phyloP scores from a whole-genome alignment of 2,329 filamentous ascomycete genomes.

The Aureobasidium leucospermi region DNA sequence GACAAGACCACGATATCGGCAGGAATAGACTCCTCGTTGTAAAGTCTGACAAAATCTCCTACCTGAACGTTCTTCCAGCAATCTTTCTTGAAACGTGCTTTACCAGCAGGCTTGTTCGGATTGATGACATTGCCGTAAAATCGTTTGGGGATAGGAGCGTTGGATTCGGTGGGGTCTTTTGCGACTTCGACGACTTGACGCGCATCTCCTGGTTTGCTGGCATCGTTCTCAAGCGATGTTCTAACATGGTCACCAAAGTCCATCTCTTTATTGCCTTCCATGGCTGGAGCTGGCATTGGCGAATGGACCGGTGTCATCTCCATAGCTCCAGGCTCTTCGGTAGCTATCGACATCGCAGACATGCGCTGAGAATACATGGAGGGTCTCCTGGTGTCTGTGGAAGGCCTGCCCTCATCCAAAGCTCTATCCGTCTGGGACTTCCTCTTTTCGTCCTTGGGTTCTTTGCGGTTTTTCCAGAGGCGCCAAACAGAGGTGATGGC shows the following conservation, averaged over 20 bases:
- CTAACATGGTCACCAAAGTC: slow-evolving; percentile 14
- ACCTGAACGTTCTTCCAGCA: slow-evolving; percentile 94
- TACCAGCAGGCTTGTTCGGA: slow-evolving; percentile 57
- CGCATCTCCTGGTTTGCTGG: slow-evolving; percentile 17
- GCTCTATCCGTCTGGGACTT: slow-evolving; percentile 44
- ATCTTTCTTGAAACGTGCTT: slow-evolving; percentile 82
- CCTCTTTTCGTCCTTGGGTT: slow-evolving; percentile 37
- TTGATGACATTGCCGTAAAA: slow-evolving; percentile 68
- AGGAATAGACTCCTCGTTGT: slow-evolving; percentile 91
- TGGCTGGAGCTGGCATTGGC: slow-evolving; percentile 53
- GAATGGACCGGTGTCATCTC: slow-evolving; percentile 95
- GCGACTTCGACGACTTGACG: slow-evolving; percentile 25
- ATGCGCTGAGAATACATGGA: slow-evolving; percentile 49
- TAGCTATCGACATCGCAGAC: slow-evolving; percentile 30
- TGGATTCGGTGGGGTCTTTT: slow-evolving; percentile 30
- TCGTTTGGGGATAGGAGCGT: slow-evolving; percentile 39
- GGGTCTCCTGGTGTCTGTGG: slow-evolving; percentile 55
- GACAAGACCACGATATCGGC: slow-evolving; percentile 88
- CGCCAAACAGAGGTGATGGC: slow-evolving; percentile 50
- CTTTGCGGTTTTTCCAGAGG: slow-evolving; percentile 34
- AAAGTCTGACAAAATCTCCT: slow-evolving; percentile 91
- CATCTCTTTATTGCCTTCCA: slow-evolving; percentile 31
- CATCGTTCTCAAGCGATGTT: slow-evolving; percentile 17
- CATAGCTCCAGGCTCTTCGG: slow-evolving; percentile 57
- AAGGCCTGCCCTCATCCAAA: slow-evolving; percentile 54